These are phyloP conservation scores for Fusarium irregulare DNA, from an alignment of 2,329 filamentous ascomycete species.

Conservation along the genomic window DNA sequence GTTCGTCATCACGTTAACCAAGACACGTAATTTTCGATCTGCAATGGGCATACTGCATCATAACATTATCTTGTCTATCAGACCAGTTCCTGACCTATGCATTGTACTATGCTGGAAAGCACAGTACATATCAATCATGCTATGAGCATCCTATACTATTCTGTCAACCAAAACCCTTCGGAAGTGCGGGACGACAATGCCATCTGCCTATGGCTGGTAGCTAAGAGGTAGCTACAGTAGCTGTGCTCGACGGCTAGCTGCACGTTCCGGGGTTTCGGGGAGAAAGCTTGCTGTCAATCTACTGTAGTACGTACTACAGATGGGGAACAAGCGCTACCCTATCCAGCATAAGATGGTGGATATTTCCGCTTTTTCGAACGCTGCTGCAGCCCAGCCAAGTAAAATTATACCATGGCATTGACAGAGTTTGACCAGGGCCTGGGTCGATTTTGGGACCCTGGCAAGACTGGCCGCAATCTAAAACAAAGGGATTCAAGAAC, in stretches of 20 bases:
- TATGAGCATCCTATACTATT: conserved; percentile 13
- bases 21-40: conserved; percentile 30
- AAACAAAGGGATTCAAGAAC: conserved; percentile 18
- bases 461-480: conserved; percentile 18
- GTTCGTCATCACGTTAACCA: conserved; percentile 4
- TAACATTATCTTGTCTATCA: neutral
- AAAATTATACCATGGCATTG: conserved; percentile 20
- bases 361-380: conserved; percentile 1
- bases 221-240: neutral
- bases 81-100: neutral
- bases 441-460: neutral
- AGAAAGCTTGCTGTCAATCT: conserved; percentile 11
- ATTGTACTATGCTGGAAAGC: neutral
- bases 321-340: neutral
- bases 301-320: neutral
- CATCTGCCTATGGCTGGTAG: neutral
- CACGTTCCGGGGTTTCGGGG: neutral
- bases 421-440: conserved; percentile 9
- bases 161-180: neutral
- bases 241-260: conserved; percentile 11
- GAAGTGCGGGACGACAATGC: conserved; percentile 12
- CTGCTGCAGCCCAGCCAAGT: conserved; percentile 14
- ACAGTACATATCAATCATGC: conserved; percentile 21
- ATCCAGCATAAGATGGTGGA: conserved; percentile 4
- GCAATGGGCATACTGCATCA: conserved; percentile 1